A percentile compares a stretch with the other conserved stretches of the same genome.
phyloP scores from a whole-genome alignment of 2,329 filamentous ascomycete genomes.

The Talaromyces sp. region DNA sequence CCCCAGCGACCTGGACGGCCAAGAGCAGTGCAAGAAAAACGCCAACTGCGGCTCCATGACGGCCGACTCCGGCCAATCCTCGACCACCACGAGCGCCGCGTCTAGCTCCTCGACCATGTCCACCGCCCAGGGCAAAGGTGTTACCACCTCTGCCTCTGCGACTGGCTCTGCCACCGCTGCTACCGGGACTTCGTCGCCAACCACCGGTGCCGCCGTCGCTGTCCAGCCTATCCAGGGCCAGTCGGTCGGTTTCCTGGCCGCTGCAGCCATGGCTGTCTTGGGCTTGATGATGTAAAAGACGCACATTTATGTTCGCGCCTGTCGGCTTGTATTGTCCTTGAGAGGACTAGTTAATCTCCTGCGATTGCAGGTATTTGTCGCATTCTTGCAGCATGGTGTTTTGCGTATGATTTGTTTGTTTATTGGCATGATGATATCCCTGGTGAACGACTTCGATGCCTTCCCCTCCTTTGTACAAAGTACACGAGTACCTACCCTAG shows the following conservation, averaged over 20 bases:
- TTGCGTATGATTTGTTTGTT: slow-evolving; percentile 1
- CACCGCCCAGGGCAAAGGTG: slow-evolving; percentile 13
- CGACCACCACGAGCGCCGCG: slow-evolving; percentile 20
- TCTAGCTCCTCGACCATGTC: slow-evolving; percentile 24
- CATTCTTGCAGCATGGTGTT: slow-evolving; percentile 11
- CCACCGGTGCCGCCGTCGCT: slow-evolving; percentile 33
- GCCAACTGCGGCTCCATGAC: slow-evolving; percentile 48
- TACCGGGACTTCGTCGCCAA: slow-evolving; percentile 27
- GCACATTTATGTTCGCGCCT: background rate
- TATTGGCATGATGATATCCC: slow-evolving; percentile 9
- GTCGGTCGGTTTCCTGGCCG: slow-evolving; percentile 47
- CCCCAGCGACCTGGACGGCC: slow-evolving; percentile 41
- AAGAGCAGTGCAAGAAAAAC: slow-evolving; percentile 42
- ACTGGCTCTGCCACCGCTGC: slow-evolving; percentile 20
- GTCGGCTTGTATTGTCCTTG: background rate
- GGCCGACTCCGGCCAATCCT: slow-evolving; percentile 18
- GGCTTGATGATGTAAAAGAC: slow-evolving; percentile 50
- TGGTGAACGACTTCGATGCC: slow-evolving; percentile 12
- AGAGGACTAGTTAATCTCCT: background rate
- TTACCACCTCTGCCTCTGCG: slow-evolving; percentile 17
- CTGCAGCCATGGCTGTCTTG: slow-evolving; percentile 51
- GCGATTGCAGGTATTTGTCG: background rate
- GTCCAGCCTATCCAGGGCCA: slow-evolving; percentile 43
- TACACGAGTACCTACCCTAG: background rate
- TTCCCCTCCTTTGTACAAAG: slow-evolving; percentile 4